These are phyloP conservation scores for Haplographium delicatum DNA, from an alignment of 495 filamentous ascomycete species.

Conservation along the genomic window DNA sequence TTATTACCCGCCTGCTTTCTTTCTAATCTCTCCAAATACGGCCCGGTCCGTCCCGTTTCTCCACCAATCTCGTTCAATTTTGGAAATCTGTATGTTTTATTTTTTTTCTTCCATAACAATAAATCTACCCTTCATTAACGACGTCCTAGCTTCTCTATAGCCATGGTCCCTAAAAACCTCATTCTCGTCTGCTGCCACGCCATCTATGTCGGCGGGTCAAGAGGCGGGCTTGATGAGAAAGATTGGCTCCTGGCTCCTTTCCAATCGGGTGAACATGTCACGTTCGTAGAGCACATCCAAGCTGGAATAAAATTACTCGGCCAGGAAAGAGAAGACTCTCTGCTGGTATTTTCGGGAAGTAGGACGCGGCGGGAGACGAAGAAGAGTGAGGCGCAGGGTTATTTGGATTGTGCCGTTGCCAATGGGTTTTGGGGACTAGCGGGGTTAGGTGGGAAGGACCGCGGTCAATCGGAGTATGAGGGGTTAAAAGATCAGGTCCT, in stretches of 20 bases:
- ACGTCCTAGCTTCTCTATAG: too few relatives aligned
- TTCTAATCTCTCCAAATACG: too few relatives aligned
- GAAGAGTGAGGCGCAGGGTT: constrained; percentile 62
- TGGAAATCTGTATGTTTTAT: too few relatives aligned
- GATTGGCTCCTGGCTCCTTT: constrained; percentile 74
- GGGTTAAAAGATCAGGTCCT: constrained; percentile 31
- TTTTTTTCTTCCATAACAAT: too few relatives aligned
- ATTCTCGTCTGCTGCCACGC: constrained; percentile 79
- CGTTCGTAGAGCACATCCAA: constrained; percentile 66
- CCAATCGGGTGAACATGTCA: constrained; percentile 63
- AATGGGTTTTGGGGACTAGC: constrained; percentile 39
- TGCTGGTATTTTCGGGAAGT: constrained; percentile 42
- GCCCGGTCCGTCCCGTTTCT: too few relatives aligned
- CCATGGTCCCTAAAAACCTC: too few relatives aligned
- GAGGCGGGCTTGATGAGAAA: constrained; percentile 48
- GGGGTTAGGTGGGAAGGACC: not conserved
- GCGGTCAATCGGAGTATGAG: not conserved
- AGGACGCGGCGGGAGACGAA: constrained; percentile 52
- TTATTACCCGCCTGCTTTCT: too few relatives aligned
- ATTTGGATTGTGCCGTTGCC: constrained; percentile 45
- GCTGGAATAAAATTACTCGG: constrained; percentile 44
- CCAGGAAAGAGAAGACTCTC: constrained; percentile 29
- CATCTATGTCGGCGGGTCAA: constrained; percentile 65
- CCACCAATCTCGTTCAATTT: too few relatives aligned
- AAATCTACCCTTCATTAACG: too few relatives aligned